Base-by-base conservation (phyloP, 2,329 filamentous ascomycete genomes). In the Fragosphaeria purpurea region DNA sequence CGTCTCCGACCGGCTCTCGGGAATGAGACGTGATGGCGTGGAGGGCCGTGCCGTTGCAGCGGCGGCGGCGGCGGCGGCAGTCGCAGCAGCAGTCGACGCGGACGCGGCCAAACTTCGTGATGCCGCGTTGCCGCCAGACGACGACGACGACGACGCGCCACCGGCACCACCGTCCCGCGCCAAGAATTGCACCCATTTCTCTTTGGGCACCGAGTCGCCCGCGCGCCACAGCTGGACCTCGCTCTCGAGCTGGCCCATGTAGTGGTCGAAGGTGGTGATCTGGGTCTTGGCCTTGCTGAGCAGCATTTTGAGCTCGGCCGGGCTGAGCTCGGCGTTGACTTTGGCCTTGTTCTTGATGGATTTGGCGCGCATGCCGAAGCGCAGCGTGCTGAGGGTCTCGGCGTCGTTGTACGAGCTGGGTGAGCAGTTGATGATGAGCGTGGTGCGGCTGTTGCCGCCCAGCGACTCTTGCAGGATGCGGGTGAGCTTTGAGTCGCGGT, bases 281-380 rank as follows among this genome's bases (percentile, higher is more conserved):
- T 96, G 90, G 48, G 79, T 82, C 68, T 95, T 90, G 11, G 89
- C 88, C 69, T 95, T 95, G 70, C 88, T 90, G 65, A 98, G 82
- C 62, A 96, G 77, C 46, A 83, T 77, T 71, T 97, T 98, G 74
- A 98, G 82, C 69, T 98, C 93, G 10, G 89, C 82, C 44, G 93
- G 93, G 62, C 91, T 97, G 61, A 98, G 80, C 68, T 98, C 93
- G 44, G 91, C 90, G 65, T 98, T 98, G 78, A 98, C 86, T 84
- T 97, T 98, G 69, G 93, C 93, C 77, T 97, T 97, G 75, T 97
- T 97, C 84, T 97, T 96, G 74, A 98, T 98, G 0, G 88, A 87
- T 75, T 98, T 98, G 52, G 93, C 93, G 65, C 93, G 79, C 70
- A 93, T 94, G 73, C 93, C 93, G 64, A 97, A 98, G 44, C 90